These are phyloP conservation scores for Diaporthe vexans DNA, from an alignment of 2,329 filamentous ascomycete genomes.

Conservation along the genomic window DNA sequence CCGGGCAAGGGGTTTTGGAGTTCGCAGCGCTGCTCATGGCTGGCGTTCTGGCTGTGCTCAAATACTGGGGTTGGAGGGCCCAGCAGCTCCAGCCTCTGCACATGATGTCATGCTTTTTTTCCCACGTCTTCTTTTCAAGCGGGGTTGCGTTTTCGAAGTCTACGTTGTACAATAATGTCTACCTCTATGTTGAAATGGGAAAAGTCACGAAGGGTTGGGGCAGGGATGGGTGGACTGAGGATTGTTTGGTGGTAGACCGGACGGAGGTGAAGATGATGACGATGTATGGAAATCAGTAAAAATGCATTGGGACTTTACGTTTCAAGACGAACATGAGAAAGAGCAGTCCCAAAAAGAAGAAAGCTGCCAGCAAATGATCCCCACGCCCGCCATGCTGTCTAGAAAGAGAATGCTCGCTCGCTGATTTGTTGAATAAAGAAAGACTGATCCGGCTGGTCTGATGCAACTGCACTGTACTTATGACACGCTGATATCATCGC, in stretches of 20 bases:
- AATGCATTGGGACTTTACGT: slow-evolving; percentile 30
- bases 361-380: background rate
- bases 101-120: slow-evolving; percentile 21
- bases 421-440: slow-evolving; percentile 3
- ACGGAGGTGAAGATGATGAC: slow-evolving; percentile 20
- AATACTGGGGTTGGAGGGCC: background rate
- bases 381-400: background rate
- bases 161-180: slow-evolving; percentile 33
- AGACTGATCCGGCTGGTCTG: background rate
- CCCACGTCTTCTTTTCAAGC: slow-evolving; percentile 2
- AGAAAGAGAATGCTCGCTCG: slow-evolving; percentile 1
- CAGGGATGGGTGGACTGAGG: background rate
- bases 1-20: too few species aligned
- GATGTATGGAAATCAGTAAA: slow-evolving; percentile 25
- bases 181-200: slow-evolving; percentile 16
- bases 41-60: slow-evolving; percentile 11
- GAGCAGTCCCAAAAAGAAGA: background rate
- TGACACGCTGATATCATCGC: background rate
- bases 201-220: background rate
- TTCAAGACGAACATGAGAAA: slow-evolving; percentile 11
- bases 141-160: background rate
- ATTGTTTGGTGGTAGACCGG: background rate
- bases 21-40: too few species aligned
- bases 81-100: background rate
- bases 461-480: too few species aligned